phyloP scores from a whole-genome alignment of 805 yeast genomes.

The Hanseniaspora meyeri region DNA sequence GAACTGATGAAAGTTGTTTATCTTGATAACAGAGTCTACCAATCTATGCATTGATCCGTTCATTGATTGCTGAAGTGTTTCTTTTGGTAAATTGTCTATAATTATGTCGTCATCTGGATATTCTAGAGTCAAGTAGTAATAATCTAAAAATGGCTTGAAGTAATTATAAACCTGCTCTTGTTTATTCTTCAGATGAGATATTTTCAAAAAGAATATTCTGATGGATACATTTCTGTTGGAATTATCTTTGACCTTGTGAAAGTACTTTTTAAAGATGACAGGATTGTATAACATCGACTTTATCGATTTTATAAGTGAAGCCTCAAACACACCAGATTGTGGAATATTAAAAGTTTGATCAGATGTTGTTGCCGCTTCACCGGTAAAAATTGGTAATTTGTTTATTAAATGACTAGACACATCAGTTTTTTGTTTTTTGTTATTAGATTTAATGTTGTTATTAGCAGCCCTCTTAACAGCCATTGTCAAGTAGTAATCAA shows the following conservation, averaged over 20 bases:
- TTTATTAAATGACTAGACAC: not conserved
- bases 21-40: constrained; percentile 1
- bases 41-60: constrained; percentile 13
- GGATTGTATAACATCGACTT: constrained; percentile 3
- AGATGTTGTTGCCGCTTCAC: not conserved
- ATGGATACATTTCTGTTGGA: constrained; percentile 6
- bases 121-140: not conserved
- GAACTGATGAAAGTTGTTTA: constrained; percentile 52
- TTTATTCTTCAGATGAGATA: not conserved
- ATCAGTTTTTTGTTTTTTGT: not conserved
- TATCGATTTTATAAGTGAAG: constrained; percentile 6
- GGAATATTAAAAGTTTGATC: not conserved
- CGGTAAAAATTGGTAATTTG: not conserved
- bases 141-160: not conserved
- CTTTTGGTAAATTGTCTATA: constrained; percentile 2
- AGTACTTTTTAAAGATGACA: constrained; percentile 10
- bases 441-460: not conserved
- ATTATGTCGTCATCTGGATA: not conserved
- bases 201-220: constrained; percentile 6
- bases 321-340: constrained; percentile 11
- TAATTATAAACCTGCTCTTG: not conserved
- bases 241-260: constrained; percentile 9
- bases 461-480: not conserved
- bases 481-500: not conserved
- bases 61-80: constrained; percentile 8